Evolutionary conservation across 345 rosid genomes (phyloP).

Genomic region (Rhizophora apiculata): DNA sequence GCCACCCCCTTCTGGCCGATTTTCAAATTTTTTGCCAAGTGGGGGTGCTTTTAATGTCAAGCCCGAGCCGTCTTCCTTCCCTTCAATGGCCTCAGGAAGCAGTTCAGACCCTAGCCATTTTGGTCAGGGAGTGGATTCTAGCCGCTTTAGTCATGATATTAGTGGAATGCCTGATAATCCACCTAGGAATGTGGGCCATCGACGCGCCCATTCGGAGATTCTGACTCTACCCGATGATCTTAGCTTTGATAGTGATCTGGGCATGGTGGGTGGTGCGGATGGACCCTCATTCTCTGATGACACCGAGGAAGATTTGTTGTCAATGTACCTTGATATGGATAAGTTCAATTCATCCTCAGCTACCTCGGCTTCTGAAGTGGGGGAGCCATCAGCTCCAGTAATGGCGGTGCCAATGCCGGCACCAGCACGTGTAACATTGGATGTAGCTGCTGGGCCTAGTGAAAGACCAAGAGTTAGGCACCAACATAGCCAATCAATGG

Average conservation of each 20-base stretch:
- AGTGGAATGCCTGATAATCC: conserved; percentile 89
- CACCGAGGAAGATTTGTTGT: conserved; percentile 73
- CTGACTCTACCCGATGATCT: conserved; percentile 92
- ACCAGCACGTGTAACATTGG: conserved; percentile 29
- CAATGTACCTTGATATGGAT: conserved; percentile 93
- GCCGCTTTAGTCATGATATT: conserved; percentile 62
- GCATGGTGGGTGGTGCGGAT: conserved; percentile 71
- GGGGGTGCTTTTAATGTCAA: conserved; percentile 45
- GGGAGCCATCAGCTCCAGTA: conserved; percentile 43
- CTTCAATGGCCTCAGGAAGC: conserved; percentile 40
- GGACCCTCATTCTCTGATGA: conserved; percentile 82
- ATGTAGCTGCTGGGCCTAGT: conserved; percentile 32
- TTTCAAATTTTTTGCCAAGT: conserved; percentile 44
- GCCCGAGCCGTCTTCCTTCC: conserved; percentile 47
- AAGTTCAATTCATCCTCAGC: conserved; percentile 72
- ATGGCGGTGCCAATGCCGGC: conserved; percentile 6
- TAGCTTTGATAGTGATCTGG: conserved; percentile 82
- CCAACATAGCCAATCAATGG: conserved; percentile 91
- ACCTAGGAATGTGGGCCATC: conserved; percentile 74
- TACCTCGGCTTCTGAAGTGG: conserved; percentile 57
- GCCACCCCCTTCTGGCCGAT: conserved; percentile 56
- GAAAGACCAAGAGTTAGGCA: conserved; percentile 92
- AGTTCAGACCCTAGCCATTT: conserved; percentile 37
- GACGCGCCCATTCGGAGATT: conserved; percentile 93
- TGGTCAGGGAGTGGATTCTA: conserved; percentile 51